Evolutionary conservation across 2,329 filamentous ascomycete genomes (phyloP).

Genomic region (Thelonectria olida): DNA sequence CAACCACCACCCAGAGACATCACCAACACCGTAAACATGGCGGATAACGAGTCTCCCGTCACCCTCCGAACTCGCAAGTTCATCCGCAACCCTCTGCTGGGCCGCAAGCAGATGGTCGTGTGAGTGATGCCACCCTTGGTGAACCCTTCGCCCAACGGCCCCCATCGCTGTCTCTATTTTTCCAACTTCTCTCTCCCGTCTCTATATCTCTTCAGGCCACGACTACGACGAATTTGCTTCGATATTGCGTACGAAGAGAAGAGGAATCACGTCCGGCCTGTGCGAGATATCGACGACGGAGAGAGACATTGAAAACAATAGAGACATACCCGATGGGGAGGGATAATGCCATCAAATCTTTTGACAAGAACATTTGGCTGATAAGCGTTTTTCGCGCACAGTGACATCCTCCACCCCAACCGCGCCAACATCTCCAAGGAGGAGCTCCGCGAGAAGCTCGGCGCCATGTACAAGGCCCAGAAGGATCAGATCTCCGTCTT

Average conservation of each 20-base stretch:
- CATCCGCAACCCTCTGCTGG: slow-evolving; percentile 99
- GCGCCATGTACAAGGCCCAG: slow-evolving; percentile 95
- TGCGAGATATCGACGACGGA: not conserved
- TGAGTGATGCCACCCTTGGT: slow-evolving; percentile 65
- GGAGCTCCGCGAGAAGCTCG: slow-evolving; percentile 94
- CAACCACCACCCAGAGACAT: slow-evolving; percentile 46
- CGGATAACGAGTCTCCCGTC: slow-evolving; percentile 80
- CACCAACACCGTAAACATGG: slow-evolving; percentile 76
- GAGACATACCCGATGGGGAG: slow-evolving; percentile 13
- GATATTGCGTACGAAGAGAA: not conserved
- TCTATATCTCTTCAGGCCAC: not conserved
- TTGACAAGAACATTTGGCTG: slow-evolving; percentile 32
- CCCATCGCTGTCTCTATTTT: slow-evolving; percentile 19
- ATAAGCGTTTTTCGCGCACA: slow-evolving; percentile 52
- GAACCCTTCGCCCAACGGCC: slow-evolving; percentile 16
- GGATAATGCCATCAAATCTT: slow-evolving; percentile 23
- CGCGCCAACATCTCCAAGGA: slow-evolving; percentile 99
- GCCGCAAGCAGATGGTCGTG: slow-evolving; percentile 99
- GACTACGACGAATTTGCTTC: slow-evolving; percentile 8
- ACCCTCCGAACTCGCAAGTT: slow-evolving; percentile 99
- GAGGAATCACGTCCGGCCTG: not conserved
- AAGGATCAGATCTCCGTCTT: slow-evolving; percentile 99
- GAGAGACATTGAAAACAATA: not conserved
- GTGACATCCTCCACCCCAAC: slow-evolving; percentile 99
- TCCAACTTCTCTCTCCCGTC: not conserved